Evolutionary conservation across 2,329 filamentous ascomycete genomes (phyloP), one percentile per base, ranked within the genome.

Genomic region (Penicillium sp.): DNA sequence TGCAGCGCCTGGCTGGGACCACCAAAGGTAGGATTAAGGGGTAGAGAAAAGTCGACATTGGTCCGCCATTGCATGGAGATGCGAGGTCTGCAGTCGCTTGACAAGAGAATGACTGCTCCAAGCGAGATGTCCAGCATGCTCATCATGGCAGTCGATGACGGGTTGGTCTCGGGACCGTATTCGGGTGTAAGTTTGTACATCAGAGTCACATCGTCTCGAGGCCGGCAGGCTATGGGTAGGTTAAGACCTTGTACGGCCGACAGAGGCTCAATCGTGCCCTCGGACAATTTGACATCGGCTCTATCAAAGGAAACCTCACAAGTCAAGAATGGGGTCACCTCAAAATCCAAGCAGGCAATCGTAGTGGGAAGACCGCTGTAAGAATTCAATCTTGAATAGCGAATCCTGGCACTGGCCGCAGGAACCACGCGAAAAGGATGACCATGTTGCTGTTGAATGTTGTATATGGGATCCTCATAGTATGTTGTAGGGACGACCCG

Each of bases 201-300:
- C 52, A 86, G 74, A 0, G 84, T 84, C n/a, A 84, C 70, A 65
- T 86, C 82, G 58, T 87, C 84, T 58, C 83, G 80, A 12, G 84
- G 81, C 14, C 78, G 79, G 65, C 81, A 80, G 11, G 71, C 67
- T 15, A 80, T 72, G 0, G 79, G 75, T 7, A 74, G 70, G 11
- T 63, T 59, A 15, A 77, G 68, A 15, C 76, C 73, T 3, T 72
- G 67, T 4, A 67, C 67, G 10, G 75, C 64, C 37, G 77, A 78
- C 14, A 82, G 69, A 3, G 77, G 65, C 59, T 82, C 78, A 17
- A 82, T 78, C 5, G 74, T 72, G 14, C 83, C 83, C 55, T 81
- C 78, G 37, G 77, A 75, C 15, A 86, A 65, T 1, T 70, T 66
- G 14, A 87, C 67, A 3, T 79, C 70, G 20, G 83, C 76, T 42